phyloP scores from a whole-genome alignment of 2,329 filamentous ascomycete genomes.

The Diaporthe vaccinii region DNA sequence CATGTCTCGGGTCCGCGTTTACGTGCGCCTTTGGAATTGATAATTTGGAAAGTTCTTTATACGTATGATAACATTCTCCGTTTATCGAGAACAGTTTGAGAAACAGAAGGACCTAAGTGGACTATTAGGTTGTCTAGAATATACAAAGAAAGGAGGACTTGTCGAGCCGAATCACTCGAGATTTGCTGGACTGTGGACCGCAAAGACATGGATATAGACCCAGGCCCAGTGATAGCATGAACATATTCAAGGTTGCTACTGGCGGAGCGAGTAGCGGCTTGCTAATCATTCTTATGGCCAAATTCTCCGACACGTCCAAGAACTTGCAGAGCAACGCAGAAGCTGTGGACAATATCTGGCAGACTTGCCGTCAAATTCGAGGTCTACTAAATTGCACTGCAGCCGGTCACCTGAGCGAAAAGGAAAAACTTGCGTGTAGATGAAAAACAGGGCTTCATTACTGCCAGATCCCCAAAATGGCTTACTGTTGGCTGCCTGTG shows the following conservation, averaged over 20 bases:
- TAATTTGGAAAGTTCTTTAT: no score
- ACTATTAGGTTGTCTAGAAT: no score
- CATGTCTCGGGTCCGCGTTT: no score
- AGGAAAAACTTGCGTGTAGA: neutral
- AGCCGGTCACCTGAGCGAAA: neutral
- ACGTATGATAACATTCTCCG: no score
- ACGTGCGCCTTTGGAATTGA: no score
- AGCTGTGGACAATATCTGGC: neutral
- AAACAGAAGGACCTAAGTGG: no score
- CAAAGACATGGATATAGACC: neutral
- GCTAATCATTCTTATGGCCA: neutral
- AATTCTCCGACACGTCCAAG: neutral
- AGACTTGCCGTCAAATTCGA: neutral
- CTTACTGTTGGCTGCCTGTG: slow-evolving; percentile 1
- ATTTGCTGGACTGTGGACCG: neutral
- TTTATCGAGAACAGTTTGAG: no score
- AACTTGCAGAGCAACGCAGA: neutral
- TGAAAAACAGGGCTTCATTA: neutral
- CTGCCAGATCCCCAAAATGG: neutral
- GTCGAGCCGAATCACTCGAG: neutral
- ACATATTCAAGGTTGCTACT: neutral
- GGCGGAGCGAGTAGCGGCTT: neutral
- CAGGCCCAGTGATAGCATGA: neutral
- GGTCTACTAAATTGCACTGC: neutral
- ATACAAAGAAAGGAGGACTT: neutral